Evolutionary conservation across 2,329 filamentous ascomycete genomes (phyloP).

Genomic region (Trichophyton schoenleinii): DNA sequence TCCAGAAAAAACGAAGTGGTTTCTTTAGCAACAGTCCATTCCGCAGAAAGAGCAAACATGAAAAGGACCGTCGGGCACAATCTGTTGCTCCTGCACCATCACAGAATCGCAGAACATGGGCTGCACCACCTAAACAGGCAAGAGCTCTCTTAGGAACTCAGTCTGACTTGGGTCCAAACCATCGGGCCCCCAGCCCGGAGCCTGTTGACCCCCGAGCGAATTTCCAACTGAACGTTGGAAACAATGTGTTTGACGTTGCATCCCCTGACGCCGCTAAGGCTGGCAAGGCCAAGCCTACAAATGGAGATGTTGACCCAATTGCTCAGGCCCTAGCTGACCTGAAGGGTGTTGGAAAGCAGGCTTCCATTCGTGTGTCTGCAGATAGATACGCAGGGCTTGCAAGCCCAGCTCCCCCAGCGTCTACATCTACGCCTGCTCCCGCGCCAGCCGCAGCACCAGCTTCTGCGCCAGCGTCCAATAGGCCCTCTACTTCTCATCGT

Average conservation of each 20-base stretch:
- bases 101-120: constrained; percentile 42
- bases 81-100: constrained; percentile 26
- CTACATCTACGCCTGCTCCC: constrained; percentile 10
- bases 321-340: constrained; percentile 84
- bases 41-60: constrained; percentile 73
- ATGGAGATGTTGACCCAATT: constrained; percentile 71
- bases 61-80: constrained; percentile 44
- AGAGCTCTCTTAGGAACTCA: constrained; percentile 12
- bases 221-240: constrained; percentile 84
- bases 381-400: constrained; percentile 90
- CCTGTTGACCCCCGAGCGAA: constrained; percentile 85
- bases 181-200: constrained; percentile 50
- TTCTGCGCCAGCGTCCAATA: constrained; percentile 6
- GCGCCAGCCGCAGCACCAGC: not conserved
- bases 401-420: constrained; percentile 52
- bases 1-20: constrained; percentile 60
- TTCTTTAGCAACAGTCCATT: constrained; percentile 95
- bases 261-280: constrained; percentile 50
- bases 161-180: constrained; percentile 15
- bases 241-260: constrained; percentile 90
- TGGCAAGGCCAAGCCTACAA: constrained; percentile 28
- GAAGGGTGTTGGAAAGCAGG: constrained; percentile 73
- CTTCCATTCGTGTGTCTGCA: constrained; percentile 74
- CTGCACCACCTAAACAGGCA: constrained; percentile 14
- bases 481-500: constrained; percentile 39